Evolutionary conservation across 768 basidiomycete genomes (phyloP).

Genomic region (Leccinum uliginosum): DNA sequence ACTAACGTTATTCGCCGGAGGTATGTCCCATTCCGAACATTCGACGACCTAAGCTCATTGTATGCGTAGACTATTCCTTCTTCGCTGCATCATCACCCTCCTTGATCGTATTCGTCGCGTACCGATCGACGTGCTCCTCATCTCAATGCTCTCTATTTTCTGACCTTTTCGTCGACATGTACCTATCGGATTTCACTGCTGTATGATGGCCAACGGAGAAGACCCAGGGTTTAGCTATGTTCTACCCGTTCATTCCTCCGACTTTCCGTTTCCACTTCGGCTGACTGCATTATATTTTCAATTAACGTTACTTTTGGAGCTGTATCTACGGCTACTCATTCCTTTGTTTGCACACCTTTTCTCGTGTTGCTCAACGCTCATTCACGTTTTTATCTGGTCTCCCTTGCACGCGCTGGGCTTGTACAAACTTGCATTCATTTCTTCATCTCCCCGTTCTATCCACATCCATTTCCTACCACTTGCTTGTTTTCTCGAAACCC

Average conservation of each 20-base stretch:
- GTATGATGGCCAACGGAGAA: neutral
- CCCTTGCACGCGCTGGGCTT: neutral
- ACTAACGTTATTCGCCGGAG: slow-evolving; percentile 9
- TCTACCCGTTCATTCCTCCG: neutral
- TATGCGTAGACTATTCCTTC: slow-evolving; percentile 1
- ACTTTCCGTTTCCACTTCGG: neutral
- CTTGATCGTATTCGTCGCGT: slow-evolving; percentile 1
- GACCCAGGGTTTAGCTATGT: neutral
- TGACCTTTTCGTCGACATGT: neutral
- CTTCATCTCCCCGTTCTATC: neutral
- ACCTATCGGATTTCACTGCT: neutral
- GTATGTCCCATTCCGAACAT: slow-evolving; percentile 4
- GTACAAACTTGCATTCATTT: slow-evolving; percentile 1
- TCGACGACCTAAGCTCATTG: neutral
- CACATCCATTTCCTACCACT: neutral
- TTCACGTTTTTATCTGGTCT: neutral
- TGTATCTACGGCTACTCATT: neutral
- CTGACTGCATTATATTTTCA: neutral
- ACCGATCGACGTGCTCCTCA: neutral
- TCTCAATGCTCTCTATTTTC: slow-evolving; percentile 5
- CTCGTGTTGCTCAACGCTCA: slow-evolving; percentile 1
- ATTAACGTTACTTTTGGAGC: neutral
- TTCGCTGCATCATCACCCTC: slow-evolving; percentile 1
- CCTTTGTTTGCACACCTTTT: neutral
- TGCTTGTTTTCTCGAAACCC: neutral